Base-by-base conservation (phyloP, 768 basidiomycete species). In the Tephrocybe rancida region DNA sequence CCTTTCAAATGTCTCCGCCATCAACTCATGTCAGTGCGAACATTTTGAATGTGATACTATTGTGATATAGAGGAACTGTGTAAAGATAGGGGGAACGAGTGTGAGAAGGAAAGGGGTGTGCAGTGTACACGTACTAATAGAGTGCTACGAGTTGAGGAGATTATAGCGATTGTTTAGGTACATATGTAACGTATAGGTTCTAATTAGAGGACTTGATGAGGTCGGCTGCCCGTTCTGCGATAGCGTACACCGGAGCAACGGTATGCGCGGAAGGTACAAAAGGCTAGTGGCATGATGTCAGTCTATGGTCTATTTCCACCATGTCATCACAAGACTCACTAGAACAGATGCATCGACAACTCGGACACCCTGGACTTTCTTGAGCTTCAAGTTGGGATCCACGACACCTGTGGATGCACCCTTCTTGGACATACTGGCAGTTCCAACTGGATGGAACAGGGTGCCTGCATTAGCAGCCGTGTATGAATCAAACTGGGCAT, bases 291-390 rank as follows among this genome's bases (percentile, higher is more conserved):
- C 1, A 9, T 10, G n/a, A 22, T 29, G 21, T 52, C 25, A 57
- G 44, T 38, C 22, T 3, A 35, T 21, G 35, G 19, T 35, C 18
- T 25, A 21, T 5, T 38, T 7, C 8, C 35, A 9, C 4, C 10
- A 37, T 16, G 35, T 4, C 14, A 6, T 19, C 18, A 34, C 11
- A 18, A 19, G 6, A 47, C 67, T 59, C 49, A 70, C 69, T 53
- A 72, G 44, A 14, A 70, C 59, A 10, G 69, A 71, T 19, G 68
- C 70, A 66, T 73, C 72, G 11, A 73, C 66, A 5, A 73, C 59
- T 6, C 72, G 59, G 13, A 73, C 48, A 16, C 69, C 68, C 2
- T 27, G 45, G 0, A 67, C 59, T 5, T 61, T 62, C 53, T 70
- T 71, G 3, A 73, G 62, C 30, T 29, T 62, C 24, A 72, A 54